Evolutionary conservation across 768 basidiomycete genomes (phyloP).

Genomic region (Collybiopsis luxurians): DNA sequence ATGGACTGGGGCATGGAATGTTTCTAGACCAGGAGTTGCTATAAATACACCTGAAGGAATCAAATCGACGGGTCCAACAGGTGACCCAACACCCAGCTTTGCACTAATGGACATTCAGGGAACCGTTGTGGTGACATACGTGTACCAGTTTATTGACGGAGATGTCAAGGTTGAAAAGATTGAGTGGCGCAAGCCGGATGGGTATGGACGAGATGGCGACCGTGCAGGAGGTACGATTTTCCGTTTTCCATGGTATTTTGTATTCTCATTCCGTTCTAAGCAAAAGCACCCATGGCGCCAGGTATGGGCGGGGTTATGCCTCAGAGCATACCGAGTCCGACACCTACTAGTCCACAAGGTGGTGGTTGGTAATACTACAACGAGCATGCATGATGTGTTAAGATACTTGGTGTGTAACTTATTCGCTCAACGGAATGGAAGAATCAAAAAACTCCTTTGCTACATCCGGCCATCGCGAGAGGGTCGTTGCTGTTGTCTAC

Average conservation of each 20-base stretch:
- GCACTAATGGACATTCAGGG: conserved; percentile 99
- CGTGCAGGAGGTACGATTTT: background rate
- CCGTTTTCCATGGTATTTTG: background rate
- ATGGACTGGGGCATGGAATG: conserved; percentile 77
- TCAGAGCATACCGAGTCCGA: conserved; percentile 46
- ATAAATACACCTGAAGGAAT: background rate
- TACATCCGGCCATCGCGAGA: too few species aligned
- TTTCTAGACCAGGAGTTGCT: conserved; percentile 32
- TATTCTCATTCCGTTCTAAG: background rate
- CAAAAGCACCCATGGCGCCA: conserved; percentile 1
- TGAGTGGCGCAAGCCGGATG: conserved; percentile 67
- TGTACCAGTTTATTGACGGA: conserved; percentile 92
- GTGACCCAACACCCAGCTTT: conserved; percentile 90
- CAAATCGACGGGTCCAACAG: conserved; percentile 22
- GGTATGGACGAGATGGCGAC: conserved; percentile 31
- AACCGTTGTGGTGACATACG: conserved; percentile 93
- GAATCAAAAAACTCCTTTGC: too few species aligned
- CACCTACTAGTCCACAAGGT: conserved; percentile 13
- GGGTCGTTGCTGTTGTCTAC: too few species aligned
- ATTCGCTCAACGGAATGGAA: too few species aligned
- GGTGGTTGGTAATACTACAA: conserved; percentile 2
- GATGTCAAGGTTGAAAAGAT: conserved; percentile 94
- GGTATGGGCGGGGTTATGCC: conserved; percentile 41
- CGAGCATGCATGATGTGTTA: too few species aligned
- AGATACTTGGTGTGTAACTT: too few species aligned